These are phyloP conservation scores for Claviceps spartinae DNA, from an alignment of 2,329 filamentous ascomycete species.

Conservation along the genomic window DNA sequence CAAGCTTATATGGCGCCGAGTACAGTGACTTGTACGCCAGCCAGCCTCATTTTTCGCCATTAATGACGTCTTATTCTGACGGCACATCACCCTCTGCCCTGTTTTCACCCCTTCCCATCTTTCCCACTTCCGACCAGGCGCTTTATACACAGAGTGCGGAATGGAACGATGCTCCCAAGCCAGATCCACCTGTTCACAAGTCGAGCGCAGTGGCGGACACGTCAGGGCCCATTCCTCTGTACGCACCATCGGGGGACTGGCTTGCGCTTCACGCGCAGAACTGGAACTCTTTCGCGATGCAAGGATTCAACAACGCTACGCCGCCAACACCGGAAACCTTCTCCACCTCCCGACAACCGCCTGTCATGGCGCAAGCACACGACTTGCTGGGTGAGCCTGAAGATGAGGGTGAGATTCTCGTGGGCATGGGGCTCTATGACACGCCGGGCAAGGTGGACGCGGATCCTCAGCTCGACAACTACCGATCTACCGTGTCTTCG, in stretches of 20 bases:
- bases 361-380: slow-evolving; percentile 34
- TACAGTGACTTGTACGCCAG: slow-evolving; percentile 28
- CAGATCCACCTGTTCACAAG: slow-evolving; percentile 14
- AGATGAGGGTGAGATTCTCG: slow-evolving; percentile 56
- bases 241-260: no score
- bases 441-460: slow-evolving; percentile 43
- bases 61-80: slow-evolving; percentile 41
- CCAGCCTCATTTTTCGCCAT: slow-evolving; percentile 35
- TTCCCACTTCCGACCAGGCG: slow-evolving; percentile 23
- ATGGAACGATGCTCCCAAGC: slow-evolving; percentile 22
- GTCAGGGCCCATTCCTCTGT: slow-evolving; percentile 19
- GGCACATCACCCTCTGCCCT: slow-evolving; percentile 42
- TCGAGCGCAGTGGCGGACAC: slow-evolving; percentile 10
- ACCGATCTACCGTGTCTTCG: slow-evolving; percentile 39
- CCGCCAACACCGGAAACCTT: slow-evolving; percentile 49
- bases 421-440: slow-evolving; percentile 77
- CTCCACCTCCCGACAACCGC: slow-evolving; percentile 35
- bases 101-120: slow-evolving; percentile 40
- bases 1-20: slow-evolving; percentile 21
- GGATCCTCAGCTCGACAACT: slow-evolving; percentile 38
- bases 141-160: slow-evolving; percentile 27
- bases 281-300: slow-evolving; percentile 34
- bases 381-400: slow-evolving; percentile 36
- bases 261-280: slow-evolving; percentile 9
- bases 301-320: slow-evolving; percentile 33